Percentiles rank a stretch among this genome's conserved stretches.
phyloP scores from a whole-genome alignment of 2,329 filamentous ascomycete genomes.

The Diaporthe citrichinensis region DNA sequence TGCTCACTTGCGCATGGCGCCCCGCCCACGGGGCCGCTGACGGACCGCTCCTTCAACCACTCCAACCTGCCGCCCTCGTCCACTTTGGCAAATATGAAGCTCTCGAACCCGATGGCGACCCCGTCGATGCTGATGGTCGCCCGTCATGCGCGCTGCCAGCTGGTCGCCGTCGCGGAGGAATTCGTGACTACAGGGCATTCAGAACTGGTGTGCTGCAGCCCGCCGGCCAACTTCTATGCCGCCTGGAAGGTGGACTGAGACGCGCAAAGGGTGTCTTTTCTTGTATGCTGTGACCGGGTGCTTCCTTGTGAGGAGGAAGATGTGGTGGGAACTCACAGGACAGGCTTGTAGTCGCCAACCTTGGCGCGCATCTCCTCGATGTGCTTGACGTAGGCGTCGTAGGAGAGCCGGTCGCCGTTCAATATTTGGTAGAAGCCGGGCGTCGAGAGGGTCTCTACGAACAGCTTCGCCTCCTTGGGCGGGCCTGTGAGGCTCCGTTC shows the following conservation, averaged over 20 bases:
- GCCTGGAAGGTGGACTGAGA: neutral
- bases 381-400: slow-evolving; percentile 45
- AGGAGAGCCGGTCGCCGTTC: slow-evolving; percentile 45
- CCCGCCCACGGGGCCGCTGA: slow-evolving; percentile 42
- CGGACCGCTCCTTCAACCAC: slow-evolving; percentile 48
- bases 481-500: slow-evolving; percentile 44
- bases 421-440: slow-evolving; percentile 46
- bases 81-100: slow-evolving; percentile 50
- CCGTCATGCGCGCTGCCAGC: slow-evolving; percentile 50
- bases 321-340: slow-evolving; percentile 44
- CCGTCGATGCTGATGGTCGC: slow-evolving; percentile 49
- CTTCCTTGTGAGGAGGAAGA: too few relatives aligned
- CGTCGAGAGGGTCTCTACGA: slow-evolving; percentile 38
- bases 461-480: slow-evolving; percentile 41
- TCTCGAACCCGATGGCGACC: slow-evolving; percentile 48
- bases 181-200: slow-evolving; percentile 44
- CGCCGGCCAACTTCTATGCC: neutral
- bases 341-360: slow-evolving; percentile 47
- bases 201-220: neutral
- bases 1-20: neutral
- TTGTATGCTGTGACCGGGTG: too few relatives aligned
- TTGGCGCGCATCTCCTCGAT: slow-evolving; percentile 49
- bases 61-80: slow-evolving; percentile 48
- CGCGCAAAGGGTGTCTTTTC: neutral
- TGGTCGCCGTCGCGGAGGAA: slow-evolving; percentile 50